phyloP scores from a whole-genome alignment of 805 yeast genomes.

The Suhomyces sp. region DNA sequence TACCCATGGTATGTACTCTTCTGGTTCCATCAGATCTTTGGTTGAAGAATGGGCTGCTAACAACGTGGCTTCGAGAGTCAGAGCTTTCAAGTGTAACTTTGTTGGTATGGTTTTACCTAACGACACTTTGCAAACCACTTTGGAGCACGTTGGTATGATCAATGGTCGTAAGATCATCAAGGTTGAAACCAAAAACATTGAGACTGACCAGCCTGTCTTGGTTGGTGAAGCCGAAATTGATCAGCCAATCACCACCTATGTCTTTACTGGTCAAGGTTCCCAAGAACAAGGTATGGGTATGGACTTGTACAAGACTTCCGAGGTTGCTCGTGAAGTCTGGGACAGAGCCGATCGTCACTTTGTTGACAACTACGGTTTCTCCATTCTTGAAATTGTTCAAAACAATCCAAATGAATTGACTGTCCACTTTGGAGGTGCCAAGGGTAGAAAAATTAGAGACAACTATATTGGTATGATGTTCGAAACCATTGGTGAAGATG shows the following conservation, averaged over 20 bases:
- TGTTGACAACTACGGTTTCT: conserved; percentile 91
- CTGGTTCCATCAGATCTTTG: conserved; percentile 90
- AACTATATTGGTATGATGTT: conserved; percentile 97
- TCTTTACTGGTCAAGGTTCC: conserved; percentile 99
- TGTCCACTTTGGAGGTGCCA: conserved; percentile 96
- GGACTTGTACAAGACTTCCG: conserved; percentile 90
- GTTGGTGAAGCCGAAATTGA: conserved; percentile 98
- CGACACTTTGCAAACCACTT: conserved; percentile 77
- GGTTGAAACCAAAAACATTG: conserved; percentile 82
- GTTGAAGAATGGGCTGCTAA: conserved; percentile 99
- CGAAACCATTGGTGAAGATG: conserved; percentile 86
- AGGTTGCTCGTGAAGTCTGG: conserved; percentile 94
- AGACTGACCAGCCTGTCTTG: conserved; percentile 73
- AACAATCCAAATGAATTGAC: conserved; percentile 95
- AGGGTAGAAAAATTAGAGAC: conserved; percentile 91
- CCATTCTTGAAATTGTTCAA: conserved; percentile 90
- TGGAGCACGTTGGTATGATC: conserved; percentile 98
- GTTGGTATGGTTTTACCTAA: conserved; percentile 98
- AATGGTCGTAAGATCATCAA: conserved; percentile 97
- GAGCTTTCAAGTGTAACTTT: conserved; percentile 87
- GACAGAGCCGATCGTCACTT: conserved; percentile 96
- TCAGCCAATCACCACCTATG: conserved; percentile 94
- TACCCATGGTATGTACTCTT: conserved; percentile 98
- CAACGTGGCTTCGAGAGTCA: conserved; percentile 91
- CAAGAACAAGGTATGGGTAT: conserved; percentile 99